Evolutionary conservation across 2,329 filamentous ascomycete genomes (phyloP).

Genomic region (Calycina herbarum): DNA sequence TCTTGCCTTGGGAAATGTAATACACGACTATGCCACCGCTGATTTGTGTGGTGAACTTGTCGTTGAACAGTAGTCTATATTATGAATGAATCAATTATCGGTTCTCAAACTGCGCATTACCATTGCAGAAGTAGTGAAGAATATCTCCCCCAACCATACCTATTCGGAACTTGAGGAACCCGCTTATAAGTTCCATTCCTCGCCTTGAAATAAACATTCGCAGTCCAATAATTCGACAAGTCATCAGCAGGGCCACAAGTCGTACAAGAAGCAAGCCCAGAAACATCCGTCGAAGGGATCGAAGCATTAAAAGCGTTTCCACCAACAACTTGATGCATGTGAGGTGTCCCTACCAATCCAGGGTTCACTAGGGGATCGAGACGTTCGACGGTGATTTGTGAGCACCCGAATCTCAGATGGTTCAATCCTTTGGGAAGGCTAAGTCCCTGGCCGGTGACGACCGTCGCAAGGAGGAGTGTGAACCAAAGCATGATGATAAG

Average conservation of each 20-base stretch:
- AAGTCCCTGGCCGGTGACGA: slow-evolving; percentile 2
- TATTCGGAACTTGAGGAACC: slow-evolving; percentile 17
- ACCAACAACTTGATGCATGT: slow-evolving; percentile 15
- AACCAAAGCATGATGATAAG: slow-evolving; percentile 8
- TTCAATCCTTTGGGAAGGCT: slow-evolving; percentile 6
- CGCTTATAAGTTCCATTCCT: slow-evolving; percentile 21
- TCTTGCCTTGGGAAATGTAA: slow-evolving; percentile 16
- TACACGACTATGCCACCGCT: slow-evolving; percentile 18
- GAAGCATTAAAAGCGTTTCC: slow-evolving; percentile 15
- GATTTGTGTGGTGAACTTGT: slow-evolving; percentile 21
- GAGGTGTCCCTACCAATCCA: slow-evolving; percentile 14
- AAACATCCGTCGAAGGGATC: slow-evolving; percentile 17
- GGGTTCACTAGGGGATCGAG: slow-evolving; percentile 23
- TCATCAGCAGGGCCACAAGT: slow-evolving; percentile 29
- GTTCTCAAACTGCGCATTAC: background rate
- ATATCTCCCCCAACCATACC: slow-evolving; percentile 22
- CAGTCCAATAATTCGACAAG: slow-evolving; percentile 35
- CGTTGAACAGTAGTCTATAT: slow-evolving; percentile 15
- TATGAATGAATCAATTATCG: too few relatives aligned
- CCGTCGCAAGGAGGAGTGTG: slow-evolving; percentile 1
- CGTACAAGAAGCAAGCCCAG: slow-evolving; percentile 14
- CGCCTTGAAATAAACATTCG: slow-evolving; percentile 36
- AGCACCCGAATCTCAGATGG: slow-evolving; percentile 20
- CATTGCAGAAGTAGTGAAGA: background rate
- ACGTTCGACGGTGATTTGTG: slow-evolving; percentile 20